Percentiles rank a stretch among this genome's conserved stretches.
These are phyloP conservation scores for Pseudogymnoascus pannorum DNA, from an alignment of 2,329 filamentous ascomycete species.

Conservation along the genomic window DNA sequence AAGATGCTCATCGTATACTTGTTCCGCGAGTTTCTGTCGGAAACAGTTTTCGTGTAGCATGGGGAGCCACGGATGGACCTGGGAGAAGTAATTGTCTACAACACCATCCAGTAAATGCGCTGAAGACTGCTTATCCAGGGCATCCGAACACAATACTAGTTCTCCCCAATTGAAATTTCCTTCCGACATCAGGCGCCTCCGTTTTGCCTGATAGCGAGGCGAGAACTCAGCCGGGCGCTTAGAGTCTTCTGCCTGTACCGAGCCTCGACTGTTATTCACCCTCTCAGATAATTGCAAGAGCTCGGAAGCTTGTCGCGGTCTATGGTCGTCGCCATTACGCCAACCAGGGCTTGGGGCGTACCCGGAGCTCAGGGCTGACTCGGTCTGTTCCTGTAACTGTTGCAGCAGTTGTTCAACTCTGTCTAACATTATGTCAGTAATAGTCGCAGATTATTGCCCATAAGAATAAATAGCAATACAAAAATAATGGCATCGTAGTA, in stretches of 20 bases:
- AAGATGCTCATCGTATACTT: slow-evolving; percentile 21
- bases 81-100: slow-evolving; percentile 24
- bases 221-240: slow-evolving; percentile 4
- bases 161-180: slow-evolving; percentile 3
- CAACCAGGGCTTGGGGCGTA: not conserved
- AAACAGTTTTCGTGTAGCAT: slow-evolving; percentile 29
- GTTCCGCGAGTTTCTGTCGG: slow-evolving; percentile 21
- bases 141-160: slow-evolving; percentile 1
- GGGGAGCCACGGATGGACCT: slow-evolving; percentile 35
- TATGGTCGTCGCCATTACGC: not conserved
- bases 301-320: not conserved
- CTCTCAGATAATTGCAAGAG: not conserved
- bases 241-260: not conserved
- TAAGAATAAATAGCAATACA: not conserved
- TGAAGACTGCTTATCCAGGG: slow-evolving; percentile 12
- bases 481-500: not conserved
- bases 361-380: not conserved
- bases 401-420: slow-evolving; percentile 13
- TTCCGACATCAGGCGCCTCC: not conserved
- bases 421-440: slow-evolving; percentile 18
- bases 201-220: not conserved
- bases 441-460: slow-evolving; percentile 17
- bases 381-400: slow-evolving; percentile 9
- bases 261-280: not conserved
- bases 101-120: slow-evolving; percentile 25